Conservation (phyloP, 305 asterid genomes). For the Fraxinus paxiana region DNA sequence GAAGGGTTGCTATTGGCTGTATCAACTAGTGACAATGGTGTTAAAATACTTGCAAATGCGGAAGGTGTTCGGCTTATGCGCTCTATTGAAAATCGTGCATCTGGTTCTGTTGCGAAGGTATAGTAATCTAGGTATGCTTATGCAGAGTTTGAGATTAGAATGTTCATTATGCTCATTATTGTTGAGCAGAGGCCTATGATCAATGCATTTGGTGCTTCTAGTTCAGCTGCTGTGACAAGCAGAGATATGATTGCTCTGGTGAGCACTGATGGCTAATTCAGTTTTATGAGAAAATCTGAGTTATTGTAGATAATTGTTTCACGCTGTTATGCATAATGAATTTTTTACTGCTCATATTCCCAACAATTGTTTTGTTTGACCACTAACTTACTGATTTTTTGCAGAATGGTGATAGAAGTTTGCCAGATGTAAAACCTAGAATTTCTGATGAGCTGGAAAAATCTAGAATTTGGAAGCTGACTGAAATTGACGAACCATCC, state of each 20-base stretch:
- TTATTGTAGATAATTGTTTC: conserved; percentile 6
- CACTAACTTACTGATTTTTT: background rate
- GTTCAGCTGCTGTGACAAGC: conserved; percentile 41
- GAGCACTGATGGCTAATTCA: conserved; percentile 16
- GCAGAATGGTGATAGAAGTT: conserved; percentile 49
- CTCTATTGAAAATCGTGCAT: conserved; percentile 29
- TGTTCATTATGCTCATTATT: conserved; percentile 3
- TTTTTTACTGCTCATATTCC: background rate
- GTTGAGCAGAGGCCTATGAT: conserved; percentile 41
- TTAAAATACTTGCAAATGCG: conserved; percentile 58
- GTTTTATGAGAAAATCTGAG: background rate
- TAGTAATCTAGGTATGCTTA: background rate
- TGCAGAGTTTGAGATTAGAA: background rate
- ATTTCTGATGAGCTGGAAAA: conserved; percentile 44
- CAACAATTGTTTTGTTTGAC: conserved; percentile 13
- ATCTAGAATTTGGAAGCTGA: conserved; percentile 49
- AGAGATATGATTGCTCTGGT: conserved; percentile 45
- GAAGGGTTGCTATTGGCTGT: conserved; percentile 60
- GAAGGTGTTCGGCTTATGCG: conserved; percentile 43
- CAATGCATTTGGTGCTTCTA: conserved; percentile 41
- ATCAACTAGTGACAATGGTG: conserved; percentile 55
- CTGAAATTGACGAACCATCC: conserved; percentile 54
- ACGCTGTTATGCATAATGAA: background rate
- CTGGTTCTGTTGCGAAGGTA: conserved; percentile 46
- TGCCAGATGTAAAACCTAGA: conserved; percentile 44